Base-by-base conservation (phyloP, 2,329 filamentous ascomycete genomes). In the Shiraia sp. region DNA sequence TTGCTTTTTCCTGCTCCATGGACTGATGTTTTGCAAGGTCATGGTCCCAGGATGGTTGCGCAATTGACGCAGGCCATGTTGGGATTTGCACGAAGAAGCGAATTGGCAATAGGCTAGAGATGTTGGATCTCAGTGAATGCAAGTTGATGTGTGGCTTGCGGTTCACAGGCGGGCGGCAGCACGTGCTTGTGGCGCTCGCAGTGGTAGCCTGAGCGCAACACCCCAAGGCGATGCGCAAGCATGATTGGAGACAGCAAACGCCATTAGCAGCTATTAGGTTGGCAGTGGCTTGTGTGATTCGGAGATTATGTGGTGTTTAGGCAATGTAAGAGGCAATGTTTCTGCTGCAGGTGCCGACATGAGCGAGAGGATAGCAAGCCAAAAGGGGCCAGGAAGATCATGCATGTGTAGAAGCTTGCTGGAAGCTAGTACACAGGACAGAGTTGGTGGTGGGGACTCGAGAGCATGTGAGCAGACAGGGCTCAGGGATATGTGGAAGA, bases 231-330 rank as follows among this genome's bases (percentile, higher is more conserved):
- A 29, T 22, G 24, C 22, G 30, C 22, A 22, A 26, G 31, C 25
- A 17, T 52, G 40, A 53, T 55, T 55, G 49, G 53, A 26, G 22
- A 45, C 24, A 17, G 28, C 13, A 14, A 27, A 35, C 34, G 46
- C 45, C 49, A 43, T 36, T 40, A 33, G 32, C 32, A 23, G 32
- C 27, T 26, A 15, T 24, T 35, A 23, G 29, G 30, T 47, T 34
- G 36, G 44, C 36, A 35, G 40, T 42, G 42, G 35, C 51, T 36
- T 22, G 23, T 51, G 52, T 54, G 54, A 56, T 10, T 45, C 55
- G 56, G 56, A 59, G 43, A 59, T 58, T 51, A 50, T 47, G 39
- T 41, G 32, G 27, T 37, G 32, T 24, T 23, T 16, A 33, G 36
- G 27, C 34, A 32, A 29, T 36, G 37, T 26, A 38, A 40, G 23